These are phyloP conservation scores for Phytopythium kandeliae DNA, from an alignment of 352 stramenopile species.

Conservation along the genomic window DNA sequence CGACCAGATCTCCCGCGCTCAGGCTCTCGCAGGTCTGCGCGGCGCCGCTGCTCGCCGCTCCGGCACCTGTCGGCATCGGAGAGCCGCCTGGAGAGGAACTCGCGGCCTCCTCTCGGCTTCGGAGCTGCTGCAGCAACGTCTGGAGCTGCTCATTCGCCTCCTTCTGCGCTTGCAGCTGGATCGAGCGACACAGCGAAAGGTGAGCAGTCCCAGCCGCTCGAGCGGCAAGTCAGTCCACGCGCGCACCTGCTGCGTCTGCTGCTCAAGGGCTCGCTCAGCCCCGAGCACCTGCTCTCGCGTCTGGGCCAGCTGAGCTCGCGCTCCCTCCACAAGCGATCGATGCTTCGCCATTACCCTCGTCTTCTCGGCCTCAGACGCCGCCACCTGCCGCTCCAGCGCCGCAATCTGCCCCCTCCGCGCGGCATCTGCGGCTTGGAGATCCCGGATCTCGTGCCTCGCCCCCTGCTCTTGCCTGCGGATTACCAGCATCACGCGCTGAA, in stretches of 20 bases:
- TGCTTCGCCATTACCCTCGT: slow-evolving; percentile 24
- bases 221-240: no score
- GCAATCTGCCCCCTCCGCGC: slow-evolving; percentile 20
- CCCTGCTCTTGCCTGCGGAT: slow-evolving; percentile 24
- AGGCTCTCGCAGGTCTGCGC: neutral
- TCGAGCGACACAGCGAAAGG: neutral
- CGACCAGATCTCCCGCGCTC: neutral
- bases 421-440: slow-evolving; percentile 23
- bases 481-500: neutral
- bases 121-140: neutral
- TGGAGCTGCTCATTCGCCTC: slow-evolving; percentile 2
- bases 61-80: neutral
- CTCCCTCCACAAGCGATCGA: slow-evolving; percentile 23
- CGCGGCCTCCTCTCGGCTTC: neutral
- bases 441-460: slow-evolving; percentile 21
- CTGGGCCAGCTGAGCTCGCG: slow-evolving; percentile 17
- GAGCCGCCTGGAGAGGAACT: no score
- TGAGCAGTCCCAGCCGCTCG: neutral
- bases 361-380: slow-evolving; percentile 21
- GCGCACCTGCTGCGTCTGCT: neutral
- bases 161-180: neutral
- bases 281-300: slow-evolving; percentile 8
- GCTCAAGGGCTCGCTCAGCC: neutral
- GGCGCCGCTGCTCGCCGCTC: neutral
- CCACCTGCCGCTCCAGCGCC: slow-evolving; percentile 24